phyloP scores from a whole-genome alignment of 2,329 filamentous ascomycete species.

The Pseudogymnoascus sp. region DNA sequence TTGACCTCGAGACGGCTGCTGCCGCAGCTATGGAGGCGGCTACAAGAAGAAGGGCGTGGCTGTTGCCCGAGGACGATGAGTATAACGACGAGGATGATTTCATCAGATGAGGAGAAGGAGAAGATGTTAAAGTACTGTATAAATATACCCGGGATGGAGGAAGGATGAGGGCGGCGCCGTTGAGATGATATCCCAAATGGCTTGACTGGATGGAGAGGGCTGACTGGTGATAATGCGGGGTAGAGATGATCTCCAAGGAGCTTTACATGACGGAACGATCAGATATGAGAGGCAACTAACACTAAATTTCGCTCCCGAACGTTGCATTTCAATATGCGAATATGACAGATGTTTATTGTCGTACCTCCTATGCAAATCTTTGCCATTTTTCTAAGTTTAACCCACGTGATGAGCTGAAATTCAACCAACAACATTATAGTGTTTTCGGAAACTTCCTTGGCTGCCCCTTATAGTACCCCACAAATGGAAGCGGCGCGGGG shows the following conservation, averaged over 20 bases:
- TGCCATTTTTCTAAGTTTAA: neutral
- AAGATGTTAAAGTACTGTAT: neutral
- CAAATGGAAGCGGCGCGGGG: neutral
- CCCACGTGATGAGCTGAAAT: neutral
- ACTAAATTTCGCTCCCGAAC: neutral
- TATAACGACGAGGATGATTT: neutral
- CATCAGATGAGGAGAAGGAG: neutral
- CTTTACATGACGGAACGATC: neutral
- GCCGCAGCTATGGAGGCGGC: neutral
- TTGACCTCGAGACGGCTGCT: neutral
- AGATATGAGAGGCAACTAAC: neutral
- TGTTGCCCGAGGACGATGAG: neutral
- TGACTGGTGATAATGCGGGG: neutral
- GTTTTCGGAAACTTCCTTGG: neutral
- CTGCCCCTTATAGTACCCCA: neutral
- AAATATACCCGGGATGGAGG: neutral
- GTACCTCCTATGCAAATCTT: neutral
- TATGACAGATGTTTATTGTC: neutral
- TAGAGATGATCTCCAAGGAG: neutral
- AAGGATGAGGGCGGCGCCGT: neutral
- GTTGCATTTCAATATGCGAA: neutral
- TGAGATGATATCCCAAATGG: neutral
- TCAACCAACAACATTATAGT: neutral
- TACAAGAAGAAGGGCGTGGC: neutral
- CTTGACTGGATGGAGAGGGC: neutral